Evolutionary conservation across 2,329 filamentous ascomycete species (phyloP).

Genomic region (Trichoderma atrobrunneum): DNA sequence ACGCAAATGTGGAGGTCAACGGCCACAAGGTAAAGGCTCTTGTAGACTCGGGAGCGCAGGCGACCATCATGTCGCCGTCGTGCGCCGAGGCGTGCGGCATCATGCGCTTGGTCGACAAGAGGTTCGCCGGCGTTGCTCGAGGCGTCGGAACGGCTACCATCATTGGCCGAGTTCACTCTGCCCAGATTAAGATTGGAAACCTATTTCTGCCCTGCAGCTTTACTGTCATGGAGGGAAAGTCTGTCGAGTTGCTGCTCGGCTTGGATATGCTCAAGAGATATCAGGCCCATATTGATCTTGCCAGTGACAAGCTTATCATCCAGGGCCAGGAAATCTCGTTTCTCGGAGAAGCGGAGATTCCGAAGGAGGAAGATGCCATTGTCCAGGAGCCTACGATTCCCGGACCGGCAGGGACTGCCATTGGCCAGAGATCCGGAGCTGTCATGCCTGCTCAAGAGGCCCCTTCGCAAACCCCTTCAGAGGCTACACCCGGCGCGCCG

Average conservation of each 20-base stretch:
- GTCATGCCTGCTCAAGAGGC: constrained; percentile 44
- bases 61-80: constrained; percentile 95
- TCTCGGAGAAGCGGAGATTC: constrained; percentile 88
- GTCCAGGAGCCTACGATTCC: constrained; percentile 78
- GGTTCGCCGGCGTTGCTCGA: constrained; percentile 86
- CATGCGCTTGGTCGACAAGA: constrained; percentile 89
- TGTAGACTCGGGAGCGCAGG: constrained; percentile 95
- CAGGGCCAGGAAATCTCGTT: constrained; percentile 87
- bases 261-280: constrained; percentile 97
- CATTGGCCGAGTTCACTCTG: constrained; percentile 90
- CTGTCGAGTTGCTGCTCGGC: constrained; percentile 87
- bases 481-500: constrained; percentile 22
- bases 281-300: constrained; percentile 87
- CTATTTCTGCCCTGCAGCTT: constrained; percentile 91
- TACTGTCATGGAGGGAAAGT: constrained; percentile 98
- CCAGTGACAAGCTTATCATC: constrained; percentile 80
- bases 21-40: constrained; percentile 89
- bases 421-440: constrained; percentile 79
- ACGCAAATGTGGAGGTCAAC: constrained; percentile 94
- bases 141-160: constrained; percentile 95
- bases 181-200: constrained; percentile 88
- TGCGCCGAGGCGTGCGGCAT: constrained; percentile 92
- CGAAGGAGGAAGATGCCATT: constrained; percentile 75
- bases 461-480: constrained; percentile 23
- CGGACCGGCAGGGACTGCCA: constrained; percentile 83